Percentiles rank a stretch among this genome's conserved stretches.
These are phyloP conservation scores for Xylaria bambusicola DNA, from an alignment of 495 filamentous ascomycete genomes.

Conservation along the genomic window DNA sequence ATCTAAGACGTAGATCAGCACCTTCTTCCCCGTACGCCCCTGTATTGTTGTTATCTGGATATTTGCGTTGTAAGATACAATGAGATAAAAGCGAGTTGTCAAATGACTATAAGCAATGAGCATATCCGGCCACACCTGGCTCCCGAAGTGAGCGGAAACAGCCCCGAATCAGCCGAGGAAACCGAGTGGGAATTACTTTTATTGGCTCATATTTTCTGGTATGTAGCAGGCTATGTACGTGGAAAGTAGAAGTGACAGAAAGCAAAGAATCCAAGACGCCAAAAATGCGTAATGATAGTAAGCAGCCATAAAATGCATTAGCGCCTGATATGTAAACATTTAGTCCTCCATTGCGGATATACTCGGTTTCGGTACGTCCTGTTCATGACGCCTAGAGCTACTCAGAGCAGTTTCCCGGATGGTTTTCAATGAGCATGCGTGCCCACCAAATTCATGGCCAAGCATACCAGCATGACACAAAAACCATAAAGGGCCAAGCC, in stretches of 20 bases:
- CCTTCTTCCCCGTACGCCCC: no score
- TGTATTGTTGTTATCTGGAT: no score
- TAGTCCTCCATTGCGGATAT: neutral
- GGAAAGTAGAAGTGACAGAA: neutral
- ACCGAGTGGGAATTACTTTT: no score
- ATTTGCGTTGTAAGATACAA: no score
- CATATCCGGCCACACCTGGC: no score
- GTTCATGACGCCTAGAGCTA: slow-evolving; percentile 2
- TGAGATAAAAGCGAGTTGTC: no score
- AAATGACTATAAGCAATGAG: no score
- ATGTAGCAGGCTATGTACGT: neutral
- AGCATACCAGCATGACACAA: slow-evolving; percentile 85
- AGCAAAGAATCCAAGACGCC: neutral
- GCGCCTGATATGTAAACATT: slow-evolving; percentile 6
- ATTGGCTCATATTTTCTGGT: slow-evolving; percentile 8
- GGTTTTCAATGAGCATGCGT: slow-evolving; percentile 51
- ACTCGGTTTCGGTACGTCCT: neutral
- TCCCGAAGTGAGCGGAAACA: no score
- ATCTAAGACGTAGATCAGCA: no score
- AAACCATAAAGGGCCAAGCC: slow-evolving; percentile 80
- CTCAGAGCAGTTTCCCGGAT: neutral
- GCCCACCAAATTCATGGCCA: slow-evolving; percentile 81
- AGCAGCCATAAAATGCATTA: neutral
- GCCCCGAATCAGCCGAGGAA: no score
- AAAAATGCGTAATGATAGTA: slow-evolving; percentile 13